Evolutionary conservation across 192 early-diverging fungal species (phyloP).

Genomic region (Haplosporangium gracile): DNA sequence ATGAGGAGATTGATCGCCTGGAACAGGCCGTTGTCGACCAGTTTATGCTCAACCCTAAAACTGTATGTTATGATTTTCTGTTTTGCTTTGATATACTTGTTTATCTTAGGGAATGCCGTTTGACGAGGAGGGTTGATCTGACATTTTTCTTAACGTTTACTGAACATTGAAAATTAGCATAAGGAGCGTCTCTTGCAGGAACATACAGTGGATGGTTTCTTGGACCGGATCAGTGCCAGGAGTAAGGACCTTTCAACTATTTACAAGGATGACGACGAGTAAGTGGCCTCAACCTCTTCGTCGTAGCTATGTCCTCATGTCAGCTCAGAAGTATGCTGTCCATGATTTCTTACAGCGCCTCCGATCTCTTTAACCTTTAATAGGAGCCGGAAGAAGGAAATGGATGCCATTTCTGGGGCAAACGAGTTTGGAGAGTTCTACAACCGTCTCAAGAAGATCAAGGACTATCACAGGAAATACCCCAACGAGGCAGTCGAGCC

Average conservation of each 20-base stretch:
- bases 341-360: not conserved
- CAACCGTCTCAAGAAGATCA: slow-evolving; percentile 82
- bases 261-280: slow-evolving; percentile 83
- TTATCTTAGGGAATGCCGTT: not conserved
- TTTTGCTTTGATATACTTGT: not conserved
- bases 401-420: slow-evolving; percentile 74
- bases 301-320: not conserved
- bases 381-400: slow-evolving; percentile 78
- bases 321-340: not conserved
- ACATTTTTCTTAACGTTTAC: not conserved
- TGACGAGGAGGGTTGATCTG: not conserved
- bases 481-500: slow-evolving; percentile 83
- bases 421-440: slow-evolving; percentile 90
- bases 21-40: slow-evolving; percentile 89
- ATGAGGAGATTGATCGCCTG: slow-evolving; percentile 95
- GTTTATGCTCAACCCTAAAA: slow-evolving; percentile 80
- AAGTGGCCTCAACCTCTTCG: slow-evolving; percentile 1
- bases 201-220: slow-evolving; percentile 78
- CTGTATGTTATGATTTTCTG: slow-evolving; percentile 51
- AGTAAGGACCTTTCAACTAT: slow-evolving; percentile 73
- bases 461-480: slow-evolving; percentile 83
- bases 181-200: slow-evolving; percentile 86
- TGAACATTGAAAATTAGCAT: slow-evolving; percentile 61
- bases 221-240: slow-evolving; percentile 78
- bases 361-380: not conserved